Base-by-base conservation (phyloP, 129 eudicot genomes). In the Daucus carota region DNA sequence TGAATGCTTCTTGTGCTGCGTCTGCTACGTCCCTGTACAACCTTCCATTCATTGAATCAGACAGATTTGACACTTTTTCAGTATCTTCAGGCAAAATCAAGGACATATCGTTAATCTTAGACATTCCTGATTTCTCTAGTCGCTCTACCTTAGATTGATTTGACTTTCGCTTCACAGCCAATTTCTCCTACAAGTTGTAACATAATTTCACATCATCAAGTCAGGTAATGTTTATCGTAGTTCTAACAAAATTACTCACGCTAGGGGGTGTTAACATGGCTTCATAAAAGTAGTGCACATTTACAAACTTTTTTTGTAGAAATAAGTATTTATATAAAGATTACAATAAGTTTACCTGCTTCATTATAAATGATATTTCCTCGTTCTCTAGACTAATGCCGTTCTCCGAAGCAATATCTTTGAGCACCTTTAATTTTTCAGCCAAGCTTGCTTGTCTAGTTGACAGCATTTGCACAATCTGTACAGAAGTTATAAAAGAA, bases 1-100 rank as follows among this genome's bases (percentile, higher is more conserved):
- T 81, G 76, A 88, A 93, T 34, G 97, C 98, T 77, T 83, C 96
- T 78, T 94, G 93, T 60, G 99, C 97, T 50, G 97, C 99, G 69
- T 89, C 90, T 54, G 94, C 92, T 17, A 84, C 97, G 45, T 88
- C 94, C 73, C 50, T 85, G 82, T 83, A 94, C 52, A 75, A 80
- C 82, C 62, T 87, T 70, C 80, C 78, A 29, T 82, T 83, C 71
- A 52, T 41, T 26, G 91, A 81, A 52, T 83, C 84, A 14, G 92
- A 73, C 24, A 82, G 79, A 59, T 81, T 82, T 69, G 68, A 60
- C 12, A 75, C 82, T 5, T 22, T 78, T 41, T 84, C 81, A 8
- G 59, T 50, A 50, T 81, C 84, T 40, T 86, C 73, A 59, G 82
- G 50, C 73, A 76, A 69, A 26, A 29, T 59, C 46, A 18, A 66